Percentiles rank a stretch among this genome's conserved stretches.
These are phyloP conservation scores for Candida ulmi DNA, from an alignment of 805 yeast genomes.

Conservation along the genomic window DNA sequence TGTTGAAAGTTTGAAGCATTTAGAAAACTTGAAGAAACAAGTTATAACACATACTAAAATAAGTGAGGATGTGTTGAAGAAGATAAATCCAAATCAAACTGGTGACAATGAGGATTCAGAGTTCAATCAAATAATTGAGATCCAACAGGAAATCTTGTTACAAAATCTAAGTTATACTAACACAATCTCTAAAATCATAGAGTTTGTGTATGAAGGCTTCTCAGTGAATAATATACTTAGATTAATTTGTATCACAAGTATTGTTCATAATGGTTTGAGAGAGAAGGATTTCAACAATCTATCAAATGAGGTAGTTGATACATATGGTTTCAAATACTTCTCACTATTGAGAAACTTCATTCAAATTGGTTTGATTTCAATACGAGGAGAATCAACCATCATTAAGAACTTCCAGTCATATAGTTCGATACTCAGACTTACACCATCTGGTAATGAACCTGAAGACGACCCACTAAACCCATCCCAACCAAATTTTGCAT, in stretches of 20 bases:
- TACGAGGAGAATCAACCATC: conserved; percentile 26
- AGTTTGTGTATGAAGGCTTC: conserved; percentile 43
- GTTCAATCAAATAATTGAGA: conserved; percentile 44
- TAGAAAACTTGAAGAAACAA: conserved; percentile 63
- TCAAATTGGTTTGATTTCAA: conserved; percentile 37
- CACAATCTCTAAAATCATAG: conserved; percentile 33
- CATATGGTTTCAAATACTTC: conserved; percentile 57
- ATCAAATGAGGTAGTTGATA: conserved; percentile 49
- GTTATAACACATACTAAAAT: conserved; percentile 68
- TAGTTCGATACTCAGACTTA: conserved; percentile 39
- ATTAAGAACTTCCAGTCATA: conserved; percentile 29
- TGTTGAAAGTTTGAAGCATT: conserved; percentile 60
- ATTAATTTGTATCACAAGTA: conserved; percentile 50
- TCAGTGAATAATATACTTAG: conserved; percentile 41
- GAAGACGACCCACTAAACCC: conserved; percentile 25
- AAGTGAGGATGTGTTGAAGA: conserved; percentile 57
- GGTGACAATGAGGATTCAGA: conserved; percentile 9
- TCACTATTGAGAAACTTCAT: conserved; percentile 42
- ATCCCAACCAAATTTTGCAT: conserved; percentile 51
- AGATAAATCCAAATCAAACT: conserved; percentile 24
- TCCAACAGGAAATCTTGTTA: conserved; percentile 68
- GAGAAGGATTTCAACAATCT: conserved; percentile 55
- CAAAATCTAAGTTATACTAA: conserved; percentile 38
- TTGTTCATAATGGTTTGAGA: conserved; percentile 63
- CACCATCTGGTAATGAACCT: conserved; percentile 30